These are phyloP conservation scores for Podospora anserina DNA, from an alignment of 495 filamentous ascomycete genomes.

Conservation along the genomic window DNA sequence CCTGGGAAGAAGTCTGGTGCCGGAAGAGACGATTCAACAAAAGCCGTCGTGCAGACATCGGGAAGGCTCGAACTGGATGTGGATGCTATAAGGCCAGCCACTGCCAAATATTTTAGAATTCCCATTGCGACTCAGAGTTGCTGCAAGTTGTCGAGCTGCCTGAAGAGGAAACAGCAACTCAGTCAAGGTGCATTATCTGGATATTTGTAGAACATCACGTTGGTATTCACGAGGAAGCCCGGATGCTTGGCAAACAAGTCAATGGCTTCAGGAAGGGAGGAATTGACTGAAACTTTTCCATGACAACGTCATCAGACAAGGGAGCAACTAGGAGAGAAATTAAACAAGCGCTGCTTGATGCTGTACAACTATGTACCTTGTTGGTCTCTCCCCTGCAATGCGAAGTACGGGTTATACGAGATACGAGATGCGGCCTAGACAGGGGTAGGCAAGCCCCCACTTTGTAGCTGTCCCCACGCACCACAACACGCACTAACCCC, in stretches of 20 bases:
- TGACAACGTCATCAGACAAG: not conserved
- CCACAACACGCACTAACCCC: not conserved
- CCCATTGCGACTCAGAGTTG: not conserved
- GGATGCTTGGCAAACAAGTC: not conserved
- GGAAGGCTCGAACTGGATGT: not conserved
- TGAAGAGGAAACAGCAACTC: not conserved
- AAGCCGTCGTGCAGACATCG: slow-evolving; percentile 5
- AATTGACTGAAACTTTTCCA: not conserved
- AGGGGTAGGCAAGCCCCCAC: not conserved
- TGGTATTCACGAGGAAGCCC: not conserved
- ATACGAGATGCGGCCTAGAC: not conserved
- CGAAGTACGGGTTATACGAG: not conserved
- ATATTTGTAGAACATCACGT: not conserved
- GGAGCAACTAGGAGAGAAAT: not conserved
- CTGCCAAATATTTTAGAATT: not conserved
- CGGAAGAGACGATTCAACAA: slow-evolving; percentile 10
- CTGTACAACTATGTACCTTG: not conserved
- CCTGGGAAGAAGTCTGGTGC: slow-evolving; percentile 5
- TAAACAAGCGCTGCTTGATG: not conserved
- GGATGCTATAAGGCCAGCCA: not conserved
- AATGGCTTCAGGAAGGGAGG: not conserved
- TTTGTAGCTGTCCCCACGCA: not conserved
- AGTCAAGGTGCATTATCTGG: not conserved
- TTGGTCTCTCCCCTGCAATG: not conserved
- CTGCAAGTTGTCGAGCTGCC: not conserved